These are phyloP conservation scores for Carex myosuroides DNA, from an alignment of 176 grass and related monocot species.

Conservation along the genomic window DNA sequence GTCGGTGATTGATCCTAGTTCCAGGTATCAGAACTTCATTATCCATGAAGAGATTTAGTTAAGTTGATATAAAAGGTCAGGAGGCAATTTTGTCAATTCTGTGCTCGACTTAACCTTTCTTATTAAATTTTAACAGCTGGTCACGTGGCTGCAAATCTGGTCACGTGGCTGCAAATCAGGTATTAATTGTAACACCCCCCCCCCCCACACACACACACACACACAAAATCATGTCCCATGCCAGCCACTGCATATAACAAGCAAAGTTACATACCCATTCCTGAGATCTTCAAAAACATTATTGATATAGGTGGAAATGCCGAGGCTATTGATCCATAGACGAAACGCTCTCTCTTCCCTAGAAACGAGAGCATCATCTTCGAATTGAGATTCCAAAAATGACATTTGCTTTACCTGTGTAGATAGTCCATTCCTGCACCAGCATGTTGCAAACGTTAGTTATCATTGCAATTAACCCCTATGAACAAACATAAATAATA, in stretches of 20 bases:
- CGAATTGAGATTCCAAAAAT: slow-evolving; percentile 65
- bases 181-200: background rate
- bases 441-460: slow-evolving; percentile 14
- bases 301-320: slow-evolving; percentile 84
- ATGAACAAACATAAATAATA: background rate
- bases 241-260: background rate
- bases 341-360: slow-evolving; percentile 87
- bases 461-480: background rate
- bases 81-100: background rate
- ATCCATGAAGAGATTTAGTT: background rate
- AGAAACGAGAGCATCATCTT: slow-evolving; percentile 88
- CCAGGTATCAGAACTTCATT: background rate
- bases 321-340: slow-evolving; percentile 96
- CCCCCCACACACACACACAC: no score
- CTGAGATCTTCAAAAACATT: slow-evolving; percentile 99
- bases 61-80: background rate
- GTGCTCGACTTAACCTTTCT: background rate
- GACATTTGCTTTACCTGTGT: slow-evolving; percentile 82
- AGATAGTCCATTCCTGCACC: slow-evolving; percentile 84
- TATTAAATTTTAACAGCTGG: background rate
- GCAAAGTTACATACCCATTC: slow-evolving; percentile 58
- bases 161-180: background rate
- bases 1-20: background rate
- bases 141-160: background rate
- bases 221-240: background rate